A percentile compares a stretch with the other conserved stretches of the same genome.
Evolutionary conservation across 2,329 filamentous ascomycete species (phyloP).

Genomic region (Cordyceps militaris): DNA sequence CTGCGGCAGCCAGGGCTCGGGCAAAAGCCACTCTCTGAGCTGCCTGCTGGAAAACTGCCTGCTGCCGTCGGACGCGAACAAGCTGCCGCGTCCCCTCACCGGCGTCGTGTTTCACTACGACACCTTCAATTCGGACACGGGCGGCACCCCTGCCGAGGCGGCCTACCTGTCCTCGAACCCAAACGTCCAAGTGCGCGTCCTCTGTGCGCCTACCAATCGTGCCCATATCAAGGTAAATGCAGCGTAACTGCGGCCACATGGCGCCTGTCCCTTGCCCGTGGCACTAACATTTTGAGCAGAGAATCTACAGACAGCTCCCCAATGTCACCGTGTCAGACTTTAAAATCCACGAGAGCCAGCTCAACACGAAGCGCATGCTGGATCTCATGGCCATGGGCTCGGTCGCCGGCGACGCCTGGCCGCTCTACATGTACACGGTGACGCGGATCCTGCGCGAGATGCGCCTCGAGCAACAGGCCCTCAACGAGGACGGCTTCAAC

Average conservation of each 20-base stretch:
- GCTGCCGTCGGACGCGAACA: constrained; percentile 35
- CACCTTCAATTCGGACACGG: constrained; percentile 40
- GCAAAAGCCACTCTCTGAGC: constrained; percentile 55
- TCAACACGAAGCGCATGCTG: constrained; percentile 52
- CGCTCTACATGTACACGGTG: constrained; percentile 52
- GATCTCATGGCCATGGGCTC: constrained; percentile 50
- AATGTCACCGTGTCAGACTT: constrained; percentile 44
- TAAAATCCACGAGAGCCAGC: constrained; percentile 41
- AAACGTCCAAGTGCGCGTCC: constrained; percentile 41
- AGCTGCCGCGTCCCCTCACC: constrained; percentile 45
- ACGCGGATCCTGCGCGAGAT: constrained; percentile 50
- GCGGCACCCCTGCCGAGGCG: constrained; percentile 51
- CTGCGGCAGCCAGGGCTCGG: constrained; percentile 57
- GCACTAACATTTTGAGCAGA: too few relatives aligned
- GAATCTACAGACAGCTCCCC: constrained; percentile 33
- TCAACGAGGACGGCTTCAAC: constrained; percentile 31
- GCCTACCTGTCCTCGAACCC: constrained; percentile 43
- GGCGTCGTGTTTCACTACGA: constrained; percentile 62
- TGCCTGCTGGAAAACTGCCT: constrained; percentile 53
- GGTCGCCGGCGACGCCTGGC: constrained; percentile 31
- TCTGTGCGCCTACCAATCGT: constrained; percentile 49
- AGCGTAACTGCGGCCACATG: neutral
- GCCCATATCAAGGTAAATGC: constrained; percentile 29
- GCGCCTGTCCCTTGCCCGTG: too few relatives aligned
- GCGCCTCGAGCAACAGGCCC: constrained; percentile 37